Evolutionary conservation across 169 alveolate genomes (phyloP).

Genomic region (Blepharisma undulans): DNA sequence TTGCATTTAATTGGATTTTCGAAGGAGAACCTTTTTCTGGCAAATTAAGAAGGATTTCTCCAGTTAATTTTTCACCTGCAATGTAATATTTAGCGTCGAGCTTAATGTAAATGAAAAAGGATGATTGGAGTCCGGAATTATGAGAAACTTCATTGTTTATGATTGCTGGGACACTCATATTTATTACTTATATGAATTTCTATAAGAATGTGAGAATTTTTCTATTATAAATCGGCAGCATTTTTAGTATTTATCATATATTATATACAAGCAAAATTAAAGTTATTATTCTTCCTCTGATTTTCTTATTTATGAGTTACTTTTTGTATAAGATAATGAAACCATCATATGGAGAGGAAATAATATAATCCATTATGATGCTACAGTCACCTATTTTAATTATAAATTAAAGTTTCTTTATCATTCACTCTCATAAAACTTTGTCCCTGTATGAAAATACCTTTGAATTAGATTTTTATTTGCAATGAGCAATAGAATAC

Average conservation of each 20-base stretch:
- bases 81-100: neutral
- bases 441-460: too few relatives aligned
- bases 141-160: neutral
- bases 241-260: neutral
- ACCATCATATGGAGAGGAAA: neutral
- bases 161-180: neutral
- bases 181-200: neutral
- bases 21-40: slow-evolving; percentile 1
- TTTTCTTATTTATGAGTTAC: too few relatives aligned
- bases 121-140: neutral
- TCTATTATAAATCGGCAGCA: neutral
- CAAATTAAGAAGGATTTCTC: neutral
- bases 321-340: neutral
- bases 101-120: neutral
- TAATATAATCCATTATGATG: neutral
- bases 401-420: neutral
- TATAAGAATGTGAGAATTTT: neutral
- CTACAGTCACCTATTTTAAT: neutral
- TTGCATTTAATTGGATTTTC: neutral
- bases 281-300: too few relatives aligned
- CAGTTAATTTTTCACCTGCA: slow-evolving; percentile 34
- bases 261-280: too few relatives aligned
- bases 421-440: too few relatives aligned
- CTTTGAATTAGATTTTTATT: too few relatives aligned
- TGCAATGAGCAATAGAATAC: too few relatives aligned